These are phyloP conservation scores for Phymatotrichopsis omnivora DNA, from an alignment of 2,329 filamentous ascomycete genomes.

Conservation along the genomic window DNA sequence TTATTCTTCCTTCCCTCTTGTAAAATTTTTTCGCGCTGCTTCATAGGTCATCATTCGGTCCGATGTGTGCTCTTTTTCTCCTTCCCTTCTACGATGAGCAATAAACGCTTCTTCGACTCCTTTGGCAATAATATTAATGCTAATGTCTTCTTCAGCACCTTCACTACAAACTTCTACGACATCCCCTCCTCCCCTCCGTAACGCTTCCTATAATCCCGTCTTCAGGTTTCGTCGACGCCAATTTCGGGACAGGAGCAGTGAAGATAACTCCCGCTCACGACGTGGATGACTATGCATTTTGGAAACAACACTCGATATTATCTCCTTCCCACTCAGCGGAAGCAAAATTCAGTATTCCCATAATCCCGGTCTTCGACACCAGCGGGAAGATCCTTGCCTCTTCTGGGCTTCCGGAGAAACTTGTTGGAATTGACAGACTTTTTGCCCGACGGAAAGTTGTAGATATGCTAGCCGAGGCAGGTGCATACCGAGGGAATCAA, in stretches of 20 bases:
- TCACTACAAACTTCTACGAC: slow-evolving; percentile 25
- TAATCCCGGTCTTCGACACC: slow-evolving; percentile 22
- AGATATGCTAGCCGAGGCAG: slow-evolving; percentile 21
- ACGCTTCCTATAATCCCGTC: slow-evolving; percentile 29
- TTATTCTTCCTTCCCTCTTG: no score
- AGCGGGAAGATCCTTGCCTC: slow-evolving; percentile 20
- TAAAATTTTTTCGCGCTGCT: no score
- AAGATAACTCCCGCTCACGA: slow-evolving; percentile 30
- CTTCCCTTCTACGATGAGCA: no score
- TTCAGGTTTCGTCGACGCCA: slow-evolving; percentile 25
- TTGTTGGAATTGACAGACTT: slow-evolving; percentile 27
- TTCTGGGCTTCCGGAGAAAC: slow-evolving; percentile 13
- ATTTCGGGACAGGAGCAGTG: slow-evolving; percentile 29
- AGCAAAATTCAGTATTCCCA: slow-evolving; percentile 20
- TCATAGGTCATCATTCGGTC: no score
- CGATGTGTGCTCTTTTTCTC: no score
- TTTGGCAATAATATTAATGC: slow-evolving; percentile 2
- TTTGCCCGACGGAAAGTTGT: slow-evolving; percentile 24
- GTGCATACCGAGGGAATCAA: slow-evolving; percentile 24
- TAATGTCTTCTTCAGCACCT: slow-evolving; percentile 18
- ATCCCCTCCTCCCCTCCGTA: slow-evolving; percentile 23
- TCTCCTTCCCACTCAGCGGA: slow-evolving; percentile 2
- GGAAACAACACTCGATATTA: slow-evolving; percentile 25
- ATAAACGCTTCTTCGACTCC: not conserved
- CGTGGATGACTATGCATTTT: slow-evolving; percentile 26